Evolutionary conservation across 1,284 basidiomycete species (phyloP).

Genomic region (Ustilago crameri): DNA sequence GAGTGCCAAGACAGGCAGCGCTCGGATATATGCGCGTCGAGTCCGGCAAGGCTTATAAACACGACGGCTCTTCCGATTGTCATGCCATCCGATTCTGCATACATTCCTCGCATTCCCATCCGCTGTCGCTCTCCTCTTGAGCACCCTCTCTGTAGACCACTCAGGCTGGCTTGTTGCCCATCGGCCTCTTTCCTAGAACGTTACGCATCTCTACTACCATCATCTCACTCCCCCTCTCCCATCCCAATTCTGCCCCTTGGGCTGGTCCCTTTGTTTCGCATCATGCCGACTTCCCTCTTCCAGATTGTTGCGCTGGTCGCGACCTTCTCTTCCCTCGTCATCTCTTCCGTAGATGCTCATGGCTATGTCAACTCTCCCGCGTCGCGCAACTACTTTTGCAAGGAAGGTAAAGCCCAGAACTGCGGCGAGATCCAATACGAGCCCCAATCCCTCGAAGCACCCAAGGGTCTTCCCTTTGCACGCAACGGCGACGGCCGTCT

Average conservation of each 20-base stretch:
- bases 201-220: slow-evolving; percentile 17
- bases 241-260: slow-evolving; percentile 11
- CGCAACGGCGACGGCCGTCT: slow-evolving; percentile 33
- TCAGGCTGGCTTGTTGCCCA: slow-evolving; percentile 9
- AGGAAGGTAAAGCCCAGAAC: slow-evolving; percentile 65
- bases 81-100: slow-evolving; percentile 10
- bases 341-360: slow-evolving; percentile 40
- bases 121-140: no score
- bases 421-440: slow-evolving; percentile 54
- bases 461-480: slow-evolving; percentile 43
- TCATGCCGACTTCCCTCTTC: slow-evolving; percentile 16
- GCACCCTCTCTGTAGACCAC: not conserved
- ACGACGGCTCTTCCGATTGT: slow-evolving; percentile 4
- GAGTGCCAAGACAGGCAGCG: not conserved
- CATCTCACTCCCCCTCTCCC: slow-evolving; percentile 12
- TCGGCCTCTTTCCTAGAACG: slow-evolving; percentile 2
- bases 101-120: no score
- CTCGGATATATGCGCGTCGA: slow-evolving; percentile 22
- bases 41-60: slow-evolving; percentile 10
- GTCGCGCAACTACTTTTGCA: slow-evolving; percentile 74
- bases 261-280: slow-evolving; percentile 15
- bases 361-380: slow-evolving; percentile 68
- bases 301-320: slow-evolving; percentile 42
- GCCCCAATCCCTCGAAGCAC: slow-evolving; percentile 47
- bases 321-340: slow-evolving; percentile 34